Conservation (phyloP, 768 basidiomycete species). For the Tulasnella sp. region DNA sequence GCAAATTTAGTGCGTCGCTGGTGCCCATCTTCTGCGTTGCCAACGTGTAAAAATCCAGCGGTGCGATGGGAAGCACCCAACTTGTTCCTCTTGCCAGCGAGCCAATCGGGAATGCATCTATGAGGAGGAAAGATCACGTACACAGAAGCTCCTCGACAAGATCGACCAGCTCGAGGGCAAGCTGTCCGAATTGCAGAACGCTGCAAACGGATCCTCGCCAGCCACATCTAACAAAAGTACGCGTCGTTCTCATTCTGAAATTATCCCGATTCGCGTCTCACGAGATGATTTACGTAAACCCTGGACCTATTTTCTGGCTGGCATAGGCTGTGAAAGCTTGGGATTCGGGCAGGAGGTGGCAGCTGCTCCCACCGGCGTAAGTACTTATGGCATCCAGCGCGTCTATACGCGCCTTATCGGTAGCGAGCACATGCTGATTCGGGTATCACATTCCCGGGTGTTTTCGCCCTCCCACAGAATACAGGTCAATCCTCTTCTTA, state of each 20-base stretch:
- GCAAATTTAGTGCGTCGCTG: neutral
- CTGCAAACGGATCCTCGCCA: neutral
- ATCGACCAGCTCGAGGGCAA: conserved; percentile 19
- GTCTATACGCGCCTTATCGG: neutral
- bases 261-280: conserved; percentile 4
- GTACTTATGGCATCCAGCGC: conserved; percentile 1
- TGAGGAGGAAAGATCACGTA: conserved; percentile 17
- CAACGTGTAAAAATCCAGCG: conserved; percentile 9
- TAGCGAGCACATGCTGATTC: conserved; percentile 9
- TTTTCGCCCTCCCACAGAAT: neutral
- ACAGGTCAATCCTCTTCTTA: conserved; percentile 6
- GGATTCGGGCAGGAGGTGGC: conserved; percentile 1
- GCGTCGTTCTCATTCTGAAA: neutral
- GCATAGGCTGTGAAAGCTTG: neutral
- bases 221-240: conserved; percentile 5
- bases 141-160: conserved; percentile 24
- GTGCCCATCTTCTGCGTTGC: conserved; percentile 4
- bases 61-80: conserved; percentile 21
- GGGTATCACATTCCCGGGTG: neutral
- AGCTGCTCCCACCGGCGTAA: neutral
- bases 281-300: conserved; percentile 8
- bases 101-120: conserved; percentile 20
- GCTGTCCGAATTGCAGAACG: conserved; percentile 10
- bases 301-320: neutral
- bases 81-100: conserved; percentile 20